phyloP scores from a whole-genome alignment of 441 rosid genomes.

The Eruca vesicaria region DNA sequence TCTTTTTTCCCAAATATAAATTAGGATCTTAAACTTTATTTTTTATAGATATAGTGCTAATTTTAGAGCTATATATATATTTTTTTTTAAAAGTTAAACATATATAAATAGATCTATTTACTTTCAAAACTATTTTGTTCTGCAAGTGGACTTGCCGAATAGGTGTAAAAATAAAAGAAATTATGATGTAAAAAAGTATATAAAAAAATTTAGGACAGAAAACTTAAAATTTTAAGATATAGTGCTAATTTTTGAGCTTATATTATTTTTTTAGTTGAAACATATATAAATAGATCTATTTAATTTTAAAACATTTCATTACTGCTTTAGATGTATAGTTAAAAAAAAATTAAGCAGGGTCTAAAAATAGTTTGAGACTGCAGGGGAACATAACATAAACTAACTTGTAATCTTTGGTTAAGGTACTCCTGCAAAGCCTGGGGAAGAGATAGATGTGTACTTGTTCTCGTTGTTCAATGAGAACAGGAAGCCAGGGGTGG shows the following conservation, averaged over 20 bases:
- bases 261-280: neutral
- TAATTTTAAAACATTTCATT: neutral
- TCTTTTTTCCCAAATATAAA: no score
- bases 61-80: neutral
- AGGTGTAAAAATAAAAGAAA: no score
- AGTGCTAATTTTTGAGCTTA: neutral
- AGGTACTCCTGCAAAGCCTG: slow-evolving; percentile 85
- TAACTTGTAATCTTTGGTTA: neutral
- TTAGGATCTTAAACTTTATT: neutral
- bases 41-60: neutral
- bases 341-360: no score
- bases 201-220: no score
- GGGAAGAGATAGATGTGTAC: slow-evolving; percentile 75
- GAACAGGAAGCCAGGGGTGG: slow-evolving; percentile 91
- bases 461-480: slow-evolving; percentile 91
- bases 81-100: neutral
- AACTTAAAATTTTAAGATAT: neutral
- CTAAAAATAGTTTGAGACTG: no score
- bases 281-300: neutral
- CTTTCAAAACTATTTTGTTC: neutral
- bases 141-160: no score
- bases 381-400: neutral
- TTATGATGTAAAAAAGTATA: no score
- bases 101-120: neutral
- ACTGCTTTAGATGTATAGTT: neutral